Base-by-base conservation (phyloP, 2,329 filamentous ascomycete species). In the Colletotrichum gigasporum region DNA sequence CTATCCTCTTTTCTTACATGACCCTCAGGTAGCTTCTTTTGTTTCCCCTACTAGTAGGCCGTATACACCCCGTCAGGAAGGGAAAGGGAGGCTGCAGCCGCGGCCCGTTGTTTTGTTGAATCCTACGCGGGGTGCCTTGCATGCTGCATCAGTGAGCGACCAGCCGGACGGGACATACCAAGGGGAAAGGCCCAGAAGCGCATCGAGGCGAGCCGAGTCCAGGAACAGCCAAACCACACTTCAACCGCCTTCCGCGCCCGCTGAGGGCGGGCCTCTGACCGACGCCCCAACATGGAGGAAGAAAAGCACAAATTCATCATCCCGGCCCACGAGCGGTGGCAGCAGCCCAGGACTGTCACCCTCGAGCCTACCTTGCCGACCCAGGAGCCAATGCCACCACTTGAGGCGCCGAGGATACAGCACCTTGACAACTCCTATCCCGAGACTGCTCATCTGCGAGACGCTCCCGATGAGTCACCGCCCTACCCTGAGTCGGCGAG, bases 281-380 rank as follows among this genome's bases (percentile, higher is more conserved):
- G 24, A 58, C 39, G 35, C 24, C 26, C 20, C 44, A 54, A 51
- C 5, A 65, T 65, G 58, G 63, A 65, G 11, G 63, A 65, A 39
- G 63, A 65, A 44, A 63, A 65, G 11, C 59, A 65, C 37, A 65
- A 65, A 26, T 65, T 65, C 39, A 65, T 65, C 14, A 65, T 64
- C 35, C 63, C 63, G 20, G 34, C 16, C 45, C 63, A 63, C 47
- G 58, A 63, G 37, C 39, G 51, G 52, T 51, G 47, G 20, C 58
- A 57, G 20, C 58, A 57, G 30, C 52, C 59, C n/a, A 34, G 52
- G n/a, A 50, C 35, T 30, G 59, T 61, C 41, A 55, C 22, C 28
- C 9, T 20, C 11, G 37, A 62, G 16, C 35, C 62, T 18, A 37
- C 34, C 18, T 47, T 24, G 28, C 48, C 32, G 30, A 39, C 42